Base-by-base conservation (phyloP, 768 basidiomycete genomes). In the Favolaschia claudopus region DNA sequence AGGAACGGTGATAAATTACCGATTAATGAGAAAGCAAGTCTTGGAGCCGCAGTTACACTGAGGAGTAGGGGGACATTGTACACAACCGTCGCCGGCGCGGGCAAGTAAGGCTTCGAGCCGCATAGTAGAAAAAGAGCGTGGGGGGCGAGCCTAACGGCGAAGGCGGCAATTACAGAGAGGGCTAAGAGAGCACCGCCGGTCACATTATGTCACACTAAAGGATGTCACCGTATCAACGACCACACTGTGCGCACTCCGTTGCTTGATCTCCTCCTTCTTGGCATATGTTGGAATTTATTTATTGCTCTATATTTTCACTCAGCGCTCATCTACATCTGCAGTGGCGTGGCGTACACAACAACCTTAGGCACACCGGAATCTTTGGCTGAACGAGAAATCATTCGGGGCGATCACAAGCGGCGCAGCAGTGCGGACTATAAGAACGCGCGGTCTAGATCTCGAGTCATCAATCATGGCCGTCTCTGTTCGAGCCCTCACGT, bases 1-100 rank as follows among this genome's bases (percentile, higher is more conserved):
- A 37, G 39, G 50, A 59, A 27, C 28, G 42, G 17, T 33, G 2
- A 22, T 39, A 3, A 77, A 80, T 29, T 34, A 89, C 91, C 83
- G 82, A 69, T 78, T 82, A 57, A 85, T 87, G 60, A 81, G 78
- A 56, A 87, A 68, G 70, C 91, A 93, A 17, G 76, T 76, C 73
- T 92, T 74, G 34, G 72, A 19, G 19, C 24, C 65, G 65, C 90
- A 92, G 55, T 76, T 77, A 74, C 89, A 91, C 31, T 76, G 77
- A 0, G 79, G 74, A 38, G 81, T 78, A 19, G 77, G 65, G 15
- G 60, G 50, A 36, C 60, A 56, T 7, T 14, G 1, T 31, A 60
- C 24, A 29, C 63, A 64, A 28, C 19, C 22, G 34, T 55, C 43
- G 54, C 33, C 34, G 27, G 49, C 48, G 57, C 65, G 46, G 43